These are phyloP conservation scores for Selaginella moellendorffii DNA, from an alignment of 75 land plant genomes.

Conservation along the genomic window DNA sequence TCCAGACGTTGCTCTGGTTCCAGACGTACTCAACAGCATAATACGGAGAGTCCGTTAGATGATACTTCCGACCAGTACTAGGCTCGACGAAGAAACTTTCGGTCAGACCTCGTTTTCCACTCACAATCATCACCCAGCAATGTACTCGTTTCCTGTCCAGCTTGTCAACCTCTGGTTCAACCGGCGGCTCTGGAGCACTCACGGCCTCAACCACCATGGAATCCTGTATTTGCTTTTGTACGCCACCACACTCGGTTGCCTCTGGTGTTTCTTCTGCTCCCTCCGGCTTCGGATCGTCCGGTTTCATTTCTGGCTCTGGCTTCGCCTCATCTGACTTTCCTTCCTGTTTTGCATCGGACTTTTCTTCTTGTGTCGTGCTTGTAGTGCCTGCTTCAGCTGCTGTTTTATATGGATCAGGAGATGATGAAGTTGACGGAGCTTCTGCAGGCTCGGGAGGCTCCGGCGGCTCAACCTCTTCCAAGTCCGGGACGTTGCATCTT, in stretches of 20 bases:
- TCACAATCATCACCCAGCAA: conserved; percentile 23
- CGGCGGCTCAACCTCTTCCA: not conserved
- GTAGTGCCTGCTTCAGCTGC: too few relatives aligned
- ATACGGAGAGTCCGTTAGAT: conserved; percentile 13
- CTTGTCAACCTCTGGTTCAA: conserved; percentile 5
- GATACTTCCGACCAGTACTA: conserved; percentile 17
- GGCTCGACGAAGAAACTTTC: conserved; percentile 26
- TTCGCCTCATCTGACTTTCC: too few relatives aligned
- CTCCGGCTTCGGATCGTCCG: too few relatives aligned
- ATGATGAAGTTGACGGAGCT: too few relatives aligned
- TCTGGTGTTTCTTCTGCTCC: too few relatives aligned
- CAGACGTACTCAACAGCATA: conserved; percentile 26
- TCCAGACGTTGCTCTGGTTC: conserved; percentile 24
- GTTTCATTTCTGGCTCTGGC: too few relatives aligned
- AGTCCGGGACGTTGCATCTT: not conserved
- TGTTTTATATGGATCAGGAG: too few relatives aligned
- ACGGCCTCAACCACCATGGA: too few relatives aligned
- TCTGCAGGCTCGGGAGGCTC: not conserved
- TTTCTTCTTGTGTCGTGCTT: too few relatives aligned
- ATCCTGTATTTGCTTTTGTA: too few relatives aligned
- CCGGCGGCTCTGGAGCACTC: not conserved
- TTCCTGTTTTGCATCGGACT: too few relatives aligned
- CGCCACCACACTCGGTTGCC: too few relatives aligned
- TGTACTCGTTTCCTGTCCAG: conserved; percentile 19
- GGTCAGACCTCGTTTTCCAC: conserved; percentile 18